Conservation (phyloP, 495 filamentous ascomycete genomes). For the Melanomma pulvis-pyrius region DNA sequence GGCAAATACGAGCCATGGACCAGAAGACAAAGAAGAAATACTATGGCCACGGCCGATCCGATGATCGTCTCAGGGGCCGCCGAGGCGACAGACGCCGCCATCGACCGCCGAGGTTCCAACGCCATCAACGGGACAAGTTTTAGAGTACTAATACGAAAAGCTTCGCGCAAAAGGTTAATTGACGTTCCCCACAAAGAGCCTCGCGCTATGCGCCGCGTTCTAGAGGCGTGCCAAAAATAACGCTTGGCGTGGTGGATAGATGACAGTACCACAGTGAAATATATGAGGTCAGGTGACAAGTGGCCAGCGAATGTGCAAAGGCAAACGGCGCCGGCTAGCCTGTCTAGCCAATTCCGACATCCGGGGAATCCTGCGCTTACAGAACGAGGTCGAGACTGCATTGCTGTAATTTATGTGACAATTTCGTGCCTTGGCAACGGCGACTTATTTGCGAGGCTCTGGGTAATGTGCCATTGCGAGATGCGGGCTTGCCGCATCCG, state of each 20-base stretch:
- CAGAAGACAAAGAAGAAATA: background rate
- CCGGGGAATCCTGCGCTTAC: constrained; percentile 33
- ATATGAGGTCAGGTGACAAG: constrained; percentile 37
- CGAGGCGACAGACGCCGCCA: background rate
- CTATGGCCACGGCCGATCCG: background rate
- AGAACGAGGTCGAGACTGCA: constrained; percentile 36
- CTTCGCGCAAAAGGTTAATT: constrained; percentile 31
- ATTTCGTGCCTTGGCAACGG: constrained; percentile 12
- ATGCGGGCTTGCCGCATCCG: constrained; percentile 12
- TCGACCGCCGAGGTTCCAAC: background rate
- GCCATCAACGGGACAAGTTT: background rate
- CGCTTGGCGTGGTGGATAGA: constrained; percentile 14
- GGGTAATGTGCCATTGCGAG: constrained; percentile 26
- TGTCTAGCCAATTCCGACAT: constrained; percentile 17
- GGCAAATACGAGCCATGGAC: constrained; percentile 10
- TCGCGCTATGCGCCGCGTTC: background rate
- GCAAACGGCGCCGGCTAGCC: background rate
- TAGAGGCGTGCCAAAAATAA: constrained; percentile 31
- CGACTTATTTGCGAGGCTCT: constrained; percentile 19
- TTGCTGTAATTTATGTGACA: constrained; percentile 33
- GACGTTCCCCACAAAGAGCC: constrained; percentile 22
- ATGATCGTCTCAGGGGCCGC: constrained; percentile 3
- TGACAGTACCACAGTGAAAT: constrained; percentile 32
- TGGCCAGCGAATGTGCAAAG: constrained; percentile 16
- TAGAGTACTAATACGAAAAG: constrained; percentile 36